phyloP scores from a whole-genome alignment of 805 yeast species.

The Millerozyma miso region DNA sequence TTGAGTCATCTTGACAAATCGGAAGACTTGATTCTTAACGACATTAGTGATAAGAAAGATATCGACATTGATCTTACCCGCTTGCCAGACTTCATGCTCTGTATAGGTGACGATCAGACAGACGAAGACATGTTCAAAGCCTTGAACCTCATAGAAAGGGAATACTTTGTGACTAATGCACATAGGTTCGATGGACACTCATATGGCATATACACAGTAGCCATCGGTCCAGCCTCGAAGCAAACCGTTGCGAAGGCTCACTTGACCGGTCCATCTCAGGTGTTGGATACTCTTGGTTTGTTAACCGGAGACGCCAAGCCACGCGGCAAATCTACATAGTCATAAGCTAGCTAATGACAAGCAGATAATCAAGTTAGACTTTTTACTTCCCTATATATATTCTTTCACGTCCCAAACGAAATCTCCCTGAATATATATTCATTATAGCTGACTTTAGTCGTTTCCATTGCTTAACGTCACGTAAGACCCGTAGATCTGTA shows the following conservation, averaged over 20 bases:
- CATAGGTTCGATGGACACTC: slow-evolving; percentile 44
- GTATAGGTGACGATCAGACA: slow-evolving; percentile 93
- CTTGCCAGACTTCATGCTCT: slow-evolving; percentile 79
- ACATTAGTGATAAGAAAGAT: slow-evolving; percentile 5
- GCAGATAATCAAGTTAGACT: too few relatives aligned
- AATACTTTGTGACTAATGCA: slow-evolving; percentile 43
- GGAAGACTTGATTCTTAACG: slow-evolving; percentile 23
- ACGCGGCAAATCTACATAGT: neutral
- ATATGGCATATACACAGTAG: slow-evolving; percentile 75
- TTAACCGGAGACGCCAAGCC: slow-evolving; percentile 50
- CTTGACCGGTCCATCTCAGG: slow-evolving; percentile 77
- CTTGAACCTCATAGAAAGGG: slow-evolving; percentile 55
- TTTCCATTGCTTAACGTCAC: too few relatives aligned
- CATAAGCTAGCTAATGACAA: neutral
- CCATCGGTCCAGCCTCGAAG: slow-evolving; percentile 90
- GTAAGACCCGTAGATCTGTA: too few relatives aligned
- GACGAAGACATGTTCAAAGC: slow-evolving; percentile 97
- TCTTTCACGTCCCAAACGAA: too few relatives aligned
- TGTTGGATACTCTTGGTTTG: slow-evolving; percentile 76
- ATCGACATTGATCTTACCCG: slow-evolving; percentile 35
- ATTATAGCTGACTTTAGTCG: too few relatives aligned
- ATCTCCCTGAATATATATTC: too few relatives aligned
- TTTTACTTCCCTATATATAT: too few relatives aligned
- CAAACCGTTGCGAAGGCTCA: slow-evolving; percentile 83
- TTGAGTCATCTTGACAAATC: slow-evolving; percentile 56